A percentile compares a stretch with the other conserved stretches of the same genome.
Evolutionary conservation across 805 yeast genomes (phyloP).

Genomic region (Wickerhamomyces subpelliculosus): DNA sequence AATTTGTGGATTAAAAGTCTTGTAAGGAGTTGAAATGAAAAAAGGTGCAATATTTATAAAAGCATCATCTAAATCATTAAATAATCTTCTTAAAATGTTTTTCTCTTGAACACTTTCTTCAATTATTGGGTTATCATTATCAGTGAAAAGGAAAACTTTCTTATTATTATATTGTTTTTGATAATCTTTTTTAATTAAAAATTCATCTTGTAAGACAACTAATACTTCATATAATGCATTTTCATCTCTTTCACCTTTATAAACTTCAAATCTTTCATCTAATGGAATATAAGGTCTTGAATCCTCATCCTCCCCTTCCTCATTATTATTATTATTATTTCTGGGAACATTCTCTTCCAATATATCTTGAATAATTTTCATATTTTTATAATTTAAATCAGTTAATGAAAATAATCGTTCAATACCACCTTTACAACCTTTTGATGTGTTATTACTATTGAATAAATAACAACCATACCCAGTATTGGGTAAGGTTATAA

Average conservation of each 20-base stretch:
- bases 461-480: slow-evolving; percentile 70
- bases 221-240: slow-evolving; percentile 38
- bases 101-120: slow-evolving; percentile 34
- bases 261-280: slow-evolving; percentile 23
- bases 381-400: slow-evolving; percentile 48
- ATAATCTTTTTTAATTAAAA: slow-evolving; percentile 31
- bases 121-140: slow-evolving; percentile 58
- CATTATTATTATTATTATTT: too few species aligned
- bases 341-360: slow-evolving; percentile 38
- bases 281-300: slow-evolving; percentile 18
- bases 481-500: slow-evolving; percentile 58
- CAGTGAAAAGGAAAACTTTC: slow-evolving; percentile 67
- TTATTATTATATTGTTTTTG: slow-evolving; percentile 44
- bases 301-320: slow-evolving; percentile 10
- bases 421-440: slow-evolving; percentile 35
- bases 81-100: slow-evolving; percentile 45
- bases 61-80: slow-evolving; percentile 52
- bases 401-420: slow-evolving; percentile 42
- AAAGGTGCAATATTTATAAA: slow-evolving; percentile 56
- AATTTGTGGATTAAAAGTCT: slow-evolving; percentile 37
- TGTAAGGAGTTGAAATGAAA: slow-evolving; percentile 35
- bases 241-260: slow-evolving; percentile 13
- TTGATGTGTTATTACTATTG: slow-evolving; percentile 35
- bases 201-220: slow-evolving; percentile 47
- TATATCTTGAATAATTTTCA: slow-evolving; percentile 48